Evolutionary conservation across 345 rosid genomes (phyloP), one percentile per base, ranked within the genome.

Genomic region (Acer saccharum): DNA sequence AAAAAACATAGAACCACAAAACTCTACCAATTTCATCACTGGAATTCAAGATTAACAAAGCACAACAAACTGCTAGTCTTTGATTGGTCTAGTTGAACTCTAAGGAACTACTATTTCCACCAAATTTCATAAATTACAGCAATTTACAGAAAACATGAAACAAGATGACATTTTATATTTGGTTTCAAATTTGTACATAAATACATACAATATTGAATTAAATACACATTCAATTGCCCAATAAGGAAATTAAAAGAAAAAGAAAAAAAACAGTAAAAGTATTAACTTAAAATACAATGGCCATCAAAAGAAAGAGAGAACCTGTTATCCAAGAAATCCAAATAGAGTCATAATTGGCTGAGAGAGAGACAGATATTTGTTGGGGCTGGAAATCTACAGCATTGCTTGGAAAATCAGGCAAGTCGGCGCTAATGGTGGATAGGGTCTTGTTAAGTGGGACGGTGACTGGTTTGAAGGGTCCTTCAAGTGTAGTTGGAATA

Each of bases 291-390:
- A 43, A 43, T 2, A 9, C 46, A 43, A 43, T 43, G 46, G 10
- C 9, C 2, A 43, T 43, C 46, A 8, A 63, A 48, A 23, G 1
- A 35, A 41, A 25, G 71, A 57, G 18, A 10, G 17, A n/a, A 89
- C 95, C 93, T 67, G 95, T 89, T 74, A 91, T 78, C 95, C 95
- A 91, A 64, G 95, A 86, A 78, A 91, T 72, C 91, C 90, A 91
- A 63, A 88, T 82, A 10, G 93, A 89, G 76, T 73, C 57, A 76
- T 75, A 67, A 25, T 74, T 58, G 10, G 85, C 61, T 74, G 95
- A 89, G 50, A 89, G 90, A 43, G 95, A 86, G 68, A 91, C 80
- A 1, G 86, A 89, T 46, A 91, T 84, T 73, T 91, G 95, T 65
- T 89, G 88, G 18, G 95, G 95, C 78, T 80, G 80, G 69, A 86